Conservation (phyloP, 495 filamentous ascomycete species). For the Penicillium lagena region DNA sequence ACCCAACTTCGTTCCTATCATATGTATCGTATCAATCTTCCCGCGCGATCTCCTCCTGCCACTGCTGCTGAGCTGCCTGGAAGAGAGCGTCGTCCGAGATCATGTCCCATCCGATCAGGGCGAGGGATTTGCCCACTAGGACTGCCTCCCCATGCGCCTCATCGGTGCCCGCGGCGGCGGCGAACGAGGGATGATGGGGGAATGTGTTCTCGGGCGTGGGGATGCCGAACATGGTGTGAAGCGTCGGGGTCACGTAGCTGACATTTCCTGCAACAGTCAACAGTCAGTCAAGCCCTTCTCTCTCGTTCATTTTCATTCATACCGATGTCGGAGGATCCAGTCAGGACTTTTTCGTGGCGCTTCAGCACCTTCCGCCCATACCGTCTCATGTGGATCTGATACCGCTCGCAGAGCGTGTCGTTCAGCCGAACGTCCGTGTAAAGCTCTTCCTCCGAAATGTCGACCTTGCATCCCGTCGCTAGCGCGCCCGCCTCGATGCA, state of each 20-base stretch:
- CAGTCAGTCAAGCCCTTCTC: background rate
- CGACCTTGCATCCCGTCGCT: conserved; percentile 52
- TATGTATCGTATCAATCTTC: conserved; percentile 3
- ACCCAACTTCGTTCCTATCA: background rate
- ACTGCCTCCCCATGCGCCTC: conserved; percentile 45
- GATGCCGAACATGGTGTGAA: conserved; percentile 56
- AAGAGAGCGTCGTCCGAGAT: conserved; percentile 38
- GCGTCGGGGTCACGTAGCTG: conserved; percentile 55
- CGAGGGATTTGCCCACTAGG: conserved; percentile 49
- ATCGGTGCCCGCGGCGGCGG: conserved; percentile 46
- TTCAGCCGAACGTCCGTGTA: conserved; percentile 60
- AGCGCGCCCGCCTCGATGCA: conserved; percentile 56
- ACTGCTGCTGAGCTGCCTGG: conserved; percentile 22
- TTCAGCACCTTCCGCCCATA: conserved; percentile 41
- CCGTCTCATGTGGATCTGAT: conserved; percentile 44
- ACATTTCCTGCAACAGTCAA: conserved; percentile 43
- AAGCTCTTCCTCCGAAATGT: conserved; percentile 38
- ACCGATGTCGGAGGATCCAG: conserved; percentile 49
- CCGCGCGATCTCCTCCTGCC: conserved; percentile 17
- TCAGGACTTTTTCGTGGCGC: conserved; percentile 39
- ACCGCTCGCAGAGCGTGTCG: conserved; percentile 45
- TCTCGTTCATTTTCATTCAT: conserved; percentile 4
- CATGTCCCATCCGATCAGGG: conserved; percentile 49
- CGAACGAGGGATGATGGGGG: conserved; percentile 58
- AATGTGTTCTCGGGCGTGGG: conserved; percentile 32